Base-by-base conservation (phyloP, 495 filamentous ascomycete species). In the Penicillium crystallinum region DNA sequence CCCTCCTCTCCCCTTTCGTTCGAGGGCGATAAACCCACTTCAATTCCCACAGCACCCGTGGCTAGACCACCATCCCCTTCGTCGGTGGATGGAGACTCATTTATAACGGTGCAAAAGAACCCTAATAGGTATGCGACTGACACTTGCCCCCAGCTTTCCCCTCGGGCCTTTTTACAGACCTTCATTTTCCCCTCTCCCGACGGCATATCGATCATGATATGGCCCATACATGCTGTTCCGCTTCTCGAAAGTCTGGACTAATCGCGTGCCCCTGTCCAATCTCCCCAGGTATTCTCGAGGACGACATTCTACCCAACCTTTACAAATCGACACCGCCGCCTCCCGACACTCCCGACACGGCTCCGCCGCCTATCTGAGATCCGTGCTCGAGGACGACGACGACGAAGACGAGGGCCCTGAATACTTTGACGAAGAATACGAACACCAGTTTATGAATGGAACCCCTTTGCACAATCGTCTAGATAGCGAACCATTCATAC, bases 401-500 rank as follows among this genome's bases (percentile, higher is more conserved):
- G 53, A 58, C 52, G 56, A 61, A 55, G 62, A 70, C 49, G 59
- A 69, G 41, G 56, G 57, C 33, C 45, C 54, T 17, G 62, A 63
- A 23, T 74, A 70, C 21, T 64, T 66, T 61, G 60, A 66, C 46
- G 57, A 63, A 41, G 52, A 52, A 36, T 66, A 66, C 57, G 59
- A 55, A 42, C 49, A 67, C 27, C 70, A 71, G 35, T 71, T 76
- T 56, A 64, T 69, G 71, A 66, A 72, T 75, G 71, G 64, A 62
- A 70, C 66, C 19, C 64, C 67, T 29, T 46, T 74, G 18, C 72
- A 76, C 53, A 73, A 59, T 53, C 72, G 72, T 66, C 69, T 77
- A 51, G 67, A 71, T 55, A 75, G 72, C 67, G 72, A 77, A 61
- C 72, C 73, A n/a, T 75, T 75, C 46, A 71, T 75, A 27, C 72